Conservation (phyloP, 495 filamentous ascomycete genomes). For the Penicillium fimorum region DNA sequence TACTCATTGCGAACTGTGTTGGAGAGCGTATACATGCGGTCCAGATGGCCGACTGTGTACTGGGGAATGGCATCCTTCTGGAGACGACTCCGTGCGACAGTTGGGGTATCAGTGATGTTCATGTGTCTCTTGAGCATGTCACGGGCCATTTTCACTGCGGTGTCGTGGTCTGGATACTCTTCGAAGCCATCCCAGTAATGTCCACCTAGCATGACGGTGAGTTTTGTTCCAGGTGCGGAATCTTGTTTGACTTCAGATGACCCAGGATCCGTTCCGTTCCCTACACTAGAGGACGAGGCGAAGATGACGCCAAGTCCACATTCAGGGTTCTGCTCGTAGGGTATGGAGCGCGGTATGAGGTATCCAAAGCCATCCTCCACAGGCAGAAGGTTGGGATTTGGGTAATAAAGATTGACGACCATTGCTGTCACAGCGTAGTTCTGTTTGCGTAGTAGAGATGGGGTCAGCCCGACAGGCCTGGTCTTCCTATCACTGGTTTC, state of each 20-base stretch:
- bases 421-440: constrained; percentile 75
- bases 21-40: constrained; percentile 59
- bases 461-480: constrained; percentile 4
- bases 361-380: constrained; percentile 78
- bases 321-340: constrained; percentile 74
- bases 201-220: constrained; percentile 94
- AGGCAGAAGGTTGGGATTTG: constrained; percentile 58
- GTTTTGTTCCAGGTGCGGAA: constrained; percentile 66
- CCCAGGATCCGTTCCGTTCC: constrained; percentile 2
- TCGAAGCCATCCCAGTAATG: constrained; percentile 77
- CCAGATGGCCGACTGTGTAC: constrained; percentile 73
- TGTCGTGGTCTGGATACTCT: constrained; percentile 56
- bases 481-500: neutral
- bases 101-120: constrained; percentile 58
- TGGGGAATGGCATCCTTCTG: constrained; percentile 86
- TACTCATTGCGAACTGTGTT: constrained; percentile 55
- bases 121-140: constrained; percentile 71
- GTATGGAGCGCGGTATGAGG: constrained; percentile 72
- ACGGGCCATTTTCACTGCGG: constrained; percentile 66
- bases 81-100: constrained; percentile 56
- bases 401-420: constrained; percentile 88
- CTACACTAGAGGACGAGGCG: constrained; percentile 63
- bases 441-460: constrained; percentile 28
- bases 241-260: constrained; percentile 44
- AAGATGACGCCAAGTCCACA: constrained; percentile 87